Evolutionary conservation across 2,329 filamentous ascomycete genomes (phyloP).

Genomic region (Domatiomyces globalis): DNA sequence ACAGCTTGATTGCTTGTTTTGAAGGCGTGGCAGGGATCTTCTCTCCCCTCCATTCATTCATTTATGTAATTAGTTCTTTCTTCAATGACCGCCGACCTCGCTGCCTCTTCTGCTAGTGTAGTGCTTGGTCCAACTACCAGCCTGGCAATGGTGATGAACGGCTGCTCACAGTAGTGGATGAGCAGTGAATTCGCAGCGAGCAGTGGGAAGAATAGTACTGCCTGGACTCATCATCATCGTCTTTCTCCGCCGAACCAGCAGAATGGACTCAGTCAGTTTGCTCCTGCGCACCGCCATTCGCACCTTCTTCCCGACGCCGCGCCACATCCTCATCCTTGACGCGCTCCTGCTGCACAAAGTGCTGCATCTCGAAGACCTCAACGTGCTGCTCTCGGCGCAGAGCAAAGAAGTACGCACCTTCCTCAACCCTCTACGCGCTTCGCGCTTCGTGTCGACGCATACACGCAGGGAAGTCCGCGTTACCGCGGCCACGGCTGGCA

Average conservation of each 20-base stretch:
- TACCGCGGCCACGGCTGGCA: slow-evolving; percentile 1
- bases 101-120: neutral
- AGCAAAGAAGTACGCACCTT: slow-evolving; percentile 84
- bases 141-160: neutral
- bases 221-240: neutral
- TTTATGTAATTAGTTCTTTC: neutral
- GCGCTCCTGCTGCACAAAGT: slow-evolving; percentile 62
- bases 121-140: neutral
- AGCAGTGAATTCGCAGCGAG: neutral
- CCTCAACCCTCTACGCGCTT: slow-evolving; percentile 70
- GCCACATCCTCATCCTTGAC: slow-evolving; percentile 57
- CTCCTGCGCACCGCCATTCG: slow-evolving; percentile 76
- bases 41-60: neutral
- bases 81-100: neutral
- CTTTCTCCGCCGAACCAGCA: slow-evolving; percentile 6
- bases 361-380: slow-evolving; percentile 75
- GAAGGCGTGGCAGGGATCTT: neutral
- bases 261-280: slow-evolving; percentile 55
- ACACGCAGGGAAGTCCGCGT: slow-evolving; percentile 64
- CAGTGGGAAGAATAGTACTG: neutral
- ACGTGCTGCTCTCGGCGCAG: slow-evolving; percentile 75
- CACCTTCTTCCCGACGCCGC: slow-evolving; percentile 62
- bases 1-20: slow-evolving; percentile 1
- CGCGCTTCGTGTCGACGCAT: slow-evolving; percentile 61
- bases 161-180: too few species aligned